Evolutionary conservation across 1,139 yeast genomes (phyloP).

Genomic region (Arxiozyma heterogenica): DNA sequence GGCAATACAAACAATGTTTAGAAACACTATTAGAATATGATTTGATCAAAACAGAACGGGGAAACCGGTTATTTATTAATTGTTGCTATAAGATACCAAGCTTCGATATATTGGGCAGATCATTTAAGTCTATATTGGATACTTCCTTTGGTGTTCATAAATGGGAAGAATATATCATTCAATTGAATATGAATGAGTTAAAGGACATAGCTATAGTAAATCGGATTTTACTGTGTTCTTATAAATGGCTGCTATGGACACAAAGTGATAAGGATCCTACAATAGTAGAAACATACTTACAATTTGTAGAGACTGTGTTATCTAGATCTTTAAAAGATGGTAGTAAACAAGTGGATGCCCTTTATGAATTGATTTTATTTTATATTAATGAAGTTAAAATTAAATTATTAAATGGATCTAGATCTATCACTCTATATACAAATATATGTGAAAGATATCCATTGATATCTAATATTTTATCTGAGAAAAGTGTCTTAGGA

Average conservation of each 20-base stretch:
- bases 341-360: background rate
- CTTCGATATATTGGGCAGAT: conserved; percentile 6
- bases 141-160: background rate
- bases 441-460: background rate
- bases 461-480: background rate
- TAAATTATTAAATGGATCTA: background rate
- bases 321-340: conserved; percentile 1
- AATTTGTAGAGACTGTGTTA: background rate
- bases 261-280: background rate
- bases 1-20: conserved; percentile 15
- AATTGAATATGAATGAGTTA: conserved; percentile 2
- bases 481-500: background rate
- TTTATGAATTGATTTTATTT: conserved; percentile 2
- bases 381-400: background rate
- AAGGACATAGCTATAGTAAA: background rate
- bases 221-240: conserved; percentile 14
- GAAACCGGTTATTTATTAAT: conserved; percentile 7
- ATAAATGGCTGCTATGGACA: conserved; percentile 7
- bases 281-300: background rate
- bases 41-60: conserved; percentile 9
- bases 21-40: conserved; percentile 15
- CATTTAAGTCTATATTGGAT: conserved; percentile 1
- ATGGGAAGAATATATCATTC: background rate
- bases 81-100: conserved; percentile 2
- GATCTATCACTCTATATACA: background rate